Evolutionary conservation across 2,329 filamentous ascomycete species (phyloP).

Genomic region (Teratosphaeria pseudoeucalypti): DNA sequence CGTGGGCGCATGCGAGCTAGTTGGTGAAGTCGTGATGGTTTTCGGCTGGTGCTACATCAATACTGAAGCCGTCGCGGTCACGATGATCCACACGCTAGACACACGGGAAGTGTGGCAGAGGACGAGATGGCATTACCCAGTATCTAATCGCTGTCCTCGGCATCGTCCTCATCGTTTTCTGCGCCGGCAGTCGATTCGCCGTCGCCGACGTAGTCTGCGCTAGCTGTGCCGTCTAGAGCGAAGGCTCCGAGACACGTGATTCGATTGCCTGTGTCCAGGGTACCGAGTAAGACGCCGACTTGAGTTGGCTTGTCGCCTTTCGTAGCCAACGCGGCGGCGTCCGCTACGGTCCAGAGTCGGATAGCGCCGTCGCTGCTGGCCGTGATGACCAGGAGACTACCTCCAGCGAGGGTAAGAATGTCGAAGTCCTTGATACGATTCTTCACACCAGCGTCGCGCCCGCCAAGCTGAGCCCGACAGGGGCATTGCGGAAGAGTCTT

Average conservation of each 20-base stretch:
- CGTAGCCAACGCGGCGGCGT: not conserved
- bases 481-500: conserved; percentile 26
- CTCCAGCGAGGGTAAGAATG: conserved; percentile 40
- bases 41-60: too few relatives aligned
- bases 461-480: conserved; percentile 67
- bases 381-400: conserved; percentile 52
- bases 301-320: conserved; percentile 26
- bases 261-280: conserved; percentile 74
- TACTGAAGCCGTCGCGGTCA: too few relatives aligned
- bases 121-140: not conserved
- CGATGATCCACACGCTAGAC: too few relatives aligned
- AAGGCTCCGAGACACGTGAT: conserved; percentile 85
- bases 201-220: conserved; percentile 9
- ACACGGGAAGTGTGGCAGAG: not conserved
- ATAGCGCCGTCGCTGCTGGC: conserved; percentile 78
- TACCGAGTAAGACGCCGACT: conserved; percentile 59
- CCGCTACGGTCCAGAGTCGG: conserved; percentile 55
- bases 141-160: not conserved
- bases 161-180: not conserved
- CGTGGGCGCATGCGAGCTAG: not conserved
- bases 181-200: not conserved
- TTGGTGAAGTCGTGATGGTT: not conserved
- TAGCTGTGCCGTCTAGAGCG: conserved; percentile 49
- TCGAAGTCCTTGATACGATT: conserved; percentile 84
- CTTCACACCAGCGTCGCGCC: conserved; percentile 48